Percentiles rank a stretch among this genome's conserved stretches.
Conservation (phyloP, 2,329 filamentous ascomycete genomes). For the Aureobasidium pullulans region DNA sequence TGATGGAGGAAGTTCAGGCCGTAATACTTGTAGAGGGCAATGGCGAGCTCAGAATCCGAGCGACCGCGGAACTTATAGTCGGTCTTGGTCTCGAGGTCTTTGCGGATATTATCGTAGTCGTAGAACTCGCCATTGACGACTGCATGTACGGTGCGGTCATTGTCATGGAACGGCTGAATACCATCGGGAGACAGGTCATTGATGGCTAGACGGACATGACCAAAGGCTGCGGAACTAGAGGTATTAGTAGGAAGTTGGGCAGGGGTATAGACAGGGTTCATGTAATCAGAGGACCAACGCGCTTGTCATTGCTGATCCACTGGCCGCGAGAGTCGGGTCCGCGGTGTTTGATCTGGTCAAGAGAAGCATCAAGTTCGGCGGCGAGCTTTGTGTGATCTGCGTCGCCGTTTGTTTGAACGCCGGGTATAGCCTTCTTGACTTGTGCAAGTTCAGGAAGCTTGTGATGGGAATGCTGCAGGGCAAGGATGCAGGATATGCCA, state of each 20-base stretch:
- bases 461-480: constrained; percentile 16
- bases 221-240: constrained; percentile 31
- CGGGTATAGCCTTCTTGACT: background rate
- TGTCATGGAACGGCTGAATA: constrained; percentile 37
- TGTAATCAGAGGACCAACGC: constrained; percentile 31
- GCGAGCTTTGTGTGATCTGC: constrained; percentile 17
- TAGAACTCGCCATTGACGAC: constrained; percentile 58
- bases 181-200: constrained; percentile 45
- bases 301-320: constrained; percentile 39
- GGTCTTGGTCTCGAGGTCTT: constrained; percentile 26
- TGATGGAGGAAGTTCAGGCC: constrained; percentile 40
- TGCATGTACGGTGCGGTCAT: constrained; percentile 40
- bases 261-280: constrained; percentile 3
- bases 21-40: constrained; percentile 46
- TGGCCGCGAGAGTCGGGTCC: constrained; percentile 40
- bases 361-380: constrained; percentile 22
- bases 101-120: constrained; percentile 41
- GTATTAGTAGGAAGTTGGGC: constrained; percentile 16
- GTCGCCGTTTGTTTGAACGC: constrained; percentile 16
- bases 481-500: constrained; percentile 25
- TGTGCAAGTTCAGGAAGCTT: constrained; percentile 7
- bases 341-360: constrained; percentile 37
- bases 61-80: constrained; percentile 39
- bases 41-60: constrained; percentile 46
- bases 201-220: constrained; percentile 46